phyloP scores from a whole-genome alignment of 345 rosid genomes.

The Acer campestre region DNA sequence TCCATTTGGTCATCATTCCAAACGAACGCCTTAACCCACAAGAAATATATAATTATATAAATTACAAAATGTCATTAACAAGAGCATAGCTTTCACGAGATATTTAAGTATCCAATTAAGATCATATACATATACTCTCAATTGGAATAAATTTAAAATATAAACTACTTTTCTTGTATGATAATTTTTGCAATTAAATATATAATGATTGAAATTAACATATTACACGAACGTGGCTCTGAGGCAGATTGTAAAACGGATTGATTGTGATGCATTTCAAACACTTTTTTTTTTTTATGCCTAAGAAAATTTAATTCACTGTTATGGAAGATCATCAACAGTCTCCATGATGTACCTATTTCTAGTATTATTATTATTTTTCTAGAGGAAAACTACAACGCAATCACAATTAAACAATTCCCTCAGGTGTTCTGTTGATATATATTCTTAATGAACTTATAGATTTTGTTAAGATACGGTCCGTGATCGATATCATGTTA shows the following conservation, averaged over 20 bases:
- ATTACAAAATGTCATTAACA: neutral
- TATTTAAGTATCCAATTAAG: slow-evolving; percentile 6
- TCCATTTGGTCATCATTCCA: neutral
- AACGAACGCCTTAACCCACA: slow-evolving; percentile 9
- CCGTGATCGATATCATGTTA: too few species aligned
- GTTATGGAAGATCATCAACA: neutral
- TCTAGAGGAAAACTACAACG: neutral
- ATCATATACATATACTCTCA: slow-evolving; percentile 2
- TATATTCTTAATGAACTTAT: neutral
- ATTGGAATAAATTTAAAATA: neutral
- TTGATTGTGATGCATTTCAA: slow-evolving; percentile 18
- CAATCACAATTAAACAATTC: neutral
- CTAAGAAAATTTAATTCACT: neutral
- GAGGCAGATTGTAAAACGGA: slow-evolving; percentile 19
- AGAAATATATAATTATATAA: neutral
- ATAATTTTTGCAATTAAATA: slow-evolving; percentile 23
- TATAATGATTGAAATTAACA: slow-evolving; percentile 18
- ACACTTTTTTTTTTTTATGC: neutral
- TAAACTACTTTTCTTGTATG: slow-evolving; percentile 22
- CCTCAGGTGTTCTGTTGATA: neutral
- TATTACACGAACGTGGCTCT: slow-evolving; percentile 10
- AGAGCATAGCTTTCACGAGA: slow-evolving; percentile 5
- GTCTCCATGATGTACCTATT: neutral
- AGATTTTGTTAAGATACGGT: neutral
- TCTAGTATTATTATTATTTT: neutral